Base-by-base conservation (phyloP, 768 basidiomycete genomes). In the Gymnopilus junonius region DNA sequence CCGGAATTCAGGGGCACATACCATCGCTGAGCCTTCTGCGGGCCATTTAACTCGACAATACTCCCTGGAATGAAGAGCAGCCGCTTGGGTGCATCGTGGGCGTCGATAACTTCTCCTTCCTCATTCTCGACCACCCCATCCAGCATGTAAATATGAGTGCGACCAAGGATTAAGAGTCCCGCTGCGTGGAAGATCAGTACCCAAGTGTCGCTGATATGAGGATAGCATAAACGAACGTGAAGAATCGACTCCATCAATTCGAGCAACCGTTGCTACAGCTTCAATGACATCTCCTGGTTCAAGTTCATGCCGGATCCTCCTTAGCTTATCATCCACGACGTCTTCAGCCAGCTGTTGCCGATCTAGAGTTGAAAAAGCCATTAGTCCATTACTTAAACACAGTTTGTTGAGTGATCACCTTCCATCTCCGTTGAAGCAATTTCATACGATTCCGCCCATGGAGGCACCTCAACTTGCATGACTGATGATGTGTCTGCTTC, bases 211-310 rank as follows among this genome's bases (percentile, higher is more conserved):
- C 55, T 25, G 51, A 51, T 11, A 35, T 23, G 27, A n/a, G 27
- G 32, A 25, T 55, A 11, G n/a, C 31, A 51, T 50, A 14, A 62
- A 45, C 57, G n/a, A 65, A 95, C 95, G 94, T 63, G 90, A 94
- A 15, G 94, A 93, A 74, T 97, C 96, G 4, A 98, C 93, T 1
- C 95, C 96, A 14, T 87, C 88, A 53, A 97, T 87, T 12, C 94
- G 86, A 6, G 93, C 92, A 50, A 96, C 93, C 11, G 95, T 98
- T 56, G 84, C 84, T 7, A 93, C 87, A 14, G 88, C 93, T 66
- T 96, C 93, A 35, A 98, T 93, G 8, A 95, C 85, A 73, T 98
- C 95, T 3, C 93, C 93, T 23, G 92, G 87, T 71, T 95, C 93
- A 25, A 97, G 80, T 62, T 95, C 90, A 69, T 94, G 93, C 40